These are phyloP conservation scores for Starmerella roubikii DNA, from an alignment of 805 yeast species.

Conservation along the genomic window DNA sequence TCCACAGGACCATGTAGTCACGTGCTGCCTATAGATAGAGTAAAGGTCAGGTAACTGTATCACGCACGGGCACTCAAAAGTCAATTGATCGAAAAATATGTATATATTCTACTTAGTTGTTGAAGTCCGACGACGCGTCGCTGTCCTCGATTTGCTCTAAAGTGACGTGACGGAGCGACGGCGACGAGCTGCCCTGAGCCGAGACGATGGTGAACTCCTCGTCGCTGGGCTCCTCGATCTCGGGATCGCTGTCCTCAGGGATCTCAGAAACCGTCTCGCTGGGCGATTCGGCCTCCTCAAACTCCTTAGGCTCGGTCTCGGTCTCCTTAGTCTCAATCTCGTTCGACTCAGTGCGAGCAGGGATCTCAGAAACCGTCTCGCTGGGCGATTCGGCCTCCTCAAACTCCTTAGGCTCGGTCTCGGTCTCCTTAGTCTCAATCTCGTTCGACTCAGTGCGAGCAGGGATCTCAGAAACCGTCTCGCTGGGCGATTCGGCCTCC, in stretches of 20 bases:
- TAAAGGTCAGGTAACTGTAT: too few species aligned
- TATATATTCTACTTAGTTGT: neutral
- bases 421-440: too few species aligned
- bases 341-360: neutral
- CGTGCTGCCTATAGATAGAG: too few species aligned
- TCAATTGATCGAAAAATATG: neutral
- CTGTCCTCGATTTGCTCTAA: conserved; percentile 14
- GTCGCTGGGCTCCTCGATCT: neutral
- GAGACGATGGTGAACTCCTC: neutral
- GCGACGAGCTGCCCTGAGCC: neutral
- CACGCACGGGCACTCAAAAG: too few species aligned
- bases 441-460: neutral
- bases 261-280: too few species aligned
- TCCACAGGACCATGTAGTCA: too few species aligned
- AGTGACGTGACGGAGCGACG: conserved; percentile 11
- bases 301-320: neutral
- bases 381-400: neutral
- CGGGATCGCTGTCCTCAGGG: neutral
- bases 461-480: too few species aligned
- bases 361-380: too few species aligned
- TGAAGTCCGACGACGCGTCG: neutral
- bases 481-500: too few species aligned
- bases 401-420: too few species aligned
- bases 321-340: neutral
- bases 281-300: neutral